Base-by-base conservation (phyloP, 305 asterid genomes). In the Fraxinus sp. region DNA sequence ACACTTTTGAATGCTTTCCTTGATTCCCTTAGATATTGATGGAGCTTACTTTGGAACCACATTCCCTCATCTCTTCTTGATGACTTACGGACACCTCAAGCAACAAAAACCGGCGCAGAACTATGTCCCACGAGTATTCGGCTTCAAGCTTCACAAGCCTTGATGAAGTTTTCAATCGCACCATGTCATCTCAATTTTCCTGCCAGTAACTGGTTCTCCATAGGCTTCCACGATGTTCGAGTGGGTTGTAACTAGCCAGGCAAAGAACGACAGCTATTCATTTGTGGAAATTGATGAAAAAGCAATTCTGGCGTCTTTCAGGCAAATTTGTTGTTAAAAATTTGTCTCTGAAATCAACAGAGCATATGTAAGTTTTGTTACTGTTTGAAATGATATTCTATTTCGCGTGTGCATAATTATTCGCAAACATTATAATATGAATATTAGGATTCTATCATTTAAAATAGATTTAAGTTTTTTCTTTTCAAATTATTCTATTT, bases 61-160 rank as follows among this genome's bases (percentile, higher is more conserved):
- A n/a, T 84, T 84, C 78, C 86, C 86, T 68, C 86, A 84, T 55
- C 81, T 84, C 44, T 80, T 84, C 74, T 80, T 84, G 81, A 84
- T 84, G 86, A 74, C 84, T 2, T 75, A 76, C 11, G 86, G 84
- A 33, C 86, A 80, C 55, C 78, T 59, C 74, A 84, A 82, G 72
- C 85, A 81, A n/a, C 85, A 62, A 64, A 82, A 82, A 66, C 77
- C 85, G 0, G 39, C 70, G 28, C 85, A 82, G 80, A 77, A 36
- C 81, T 82, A 66, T 7, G 73, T 77, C 24, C 85, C 85, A 14
- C 32, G 81, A 70, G 86, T 84, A 62, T 84, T 84, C 20, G 86
- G 86, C 81, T 84, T 84, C 84, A 84, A 84, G 86, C 57, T 84
- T 59, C 83, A 84, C 71, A 84, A 66, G 74, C 79, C 83, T 59